Evolutionary conservation across 805 yeast species (phyloP).

Genomic region (Ogataea naganishii): DNA sequence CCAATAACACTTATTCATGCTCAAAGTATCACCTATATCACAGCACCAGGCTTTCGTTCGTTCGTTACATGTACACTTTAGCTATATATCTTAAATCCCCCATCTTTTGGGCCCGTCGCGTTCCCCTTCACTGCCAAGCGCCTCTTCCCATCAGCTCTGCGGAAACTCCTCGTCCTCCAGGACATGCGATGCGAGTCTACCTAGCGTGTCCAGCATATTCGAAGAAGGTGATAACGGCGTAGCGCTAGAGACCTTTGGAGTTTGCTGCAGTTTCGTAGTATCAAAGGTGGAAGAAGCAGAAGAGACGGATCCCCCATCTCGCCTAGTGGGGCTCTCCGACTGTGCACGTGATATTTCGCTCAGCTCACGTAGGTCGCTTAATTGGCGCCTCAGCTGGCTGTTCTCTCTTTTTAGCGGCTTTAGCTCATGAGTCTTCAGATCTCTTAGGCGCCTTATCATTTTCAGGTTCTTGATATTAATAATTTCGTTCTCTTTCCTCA

Average conservation of each 20-base stretch:
- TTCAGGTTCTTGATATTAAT: conserved; percentile 22
- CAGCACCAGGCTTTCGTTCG: too few relatives aligned
- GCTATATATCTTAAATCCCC: too few relatives aligned
- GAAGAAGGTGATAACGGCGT: conserved; percentile 2
- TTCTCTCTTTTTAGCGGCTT: conserved; percentile 20
- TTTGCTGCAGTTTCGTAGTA: conserved; percentile 3
- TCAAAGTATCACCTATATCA: too few relatives aligned
- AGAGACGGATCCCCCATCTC: background rate
- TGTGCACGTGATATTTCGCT: background rate
- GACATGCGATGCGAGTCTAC: conserved; percentile 26
- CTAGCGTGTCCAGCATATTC: conserved; percentile 25
- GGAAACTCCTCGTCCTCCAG: conserved; percentile 20
- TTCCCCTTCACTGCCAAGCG: too few relatives aligned
- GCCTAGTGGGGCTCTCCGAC: background rate
- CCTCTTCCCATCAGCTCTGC: too few relatives aligned
- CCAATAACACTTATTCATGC: too few relatives aligned
- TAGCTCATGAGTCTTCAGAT: conserved; percentile 20
- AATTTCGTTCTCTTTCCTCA: conserved; percentile 20
- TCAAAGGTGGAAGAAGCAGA: conserved; percentile 4
- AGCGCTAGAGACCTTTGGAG: background rate
- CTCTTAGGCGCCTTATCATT: conserved; percentile 21
- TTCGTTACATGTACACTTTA: too few relatives aligned
- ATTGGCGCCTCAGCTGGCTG: conserved; percentile 14
- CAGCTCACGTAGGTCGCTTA: conserved; percentile 5
- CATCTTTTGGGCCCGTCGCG: too few relatives aligned